phyloP scores from a whole-genome alignment of 768 basidiomycete genomes.

The Cystofilobasidium ferigula region DNA sequence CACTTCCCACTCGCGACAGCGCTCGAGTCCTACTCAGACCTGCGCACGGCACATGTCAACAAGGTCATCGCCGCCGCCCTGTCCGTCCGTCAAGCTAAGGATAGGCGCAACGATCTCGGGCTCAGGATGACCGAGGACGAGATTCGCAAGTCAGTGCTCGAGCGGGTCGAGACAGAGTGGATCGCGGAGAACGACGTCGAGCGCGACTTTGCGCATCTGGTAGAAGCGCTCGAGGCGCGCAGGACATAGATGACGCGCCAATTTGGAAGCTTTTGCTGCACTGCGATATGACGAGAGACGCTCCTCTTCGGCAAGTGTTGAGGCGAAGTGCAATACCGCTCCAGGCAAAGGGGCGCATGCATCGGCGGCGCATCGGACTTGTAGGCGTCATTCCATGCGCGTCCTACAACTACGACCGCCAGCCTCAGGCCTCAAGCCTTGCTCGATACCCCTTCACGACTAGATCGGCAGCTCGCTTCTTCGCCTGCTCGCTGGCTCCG shows the following conservation, averaged over 20 bases:
- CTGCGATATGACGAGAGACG: no score
- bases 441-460: no score
- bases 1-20: not conserved
- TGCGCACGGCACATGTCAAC: not conserved
- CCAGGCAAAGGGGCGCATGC: no score
- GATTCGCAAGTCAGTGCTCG: not conserved
- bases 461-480: not conserved
- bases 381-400: no score
- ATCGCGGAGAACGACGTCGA: conserved; percentile 2
- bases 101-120: conserved; percentile 1
- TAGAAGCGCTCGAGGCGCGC: not conserved
- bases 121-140: conserved; percentile 3
- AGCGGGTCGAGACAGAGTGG: conserved; percentile 11
- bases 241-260: no score
- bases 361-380: no score
- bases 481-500: no score
- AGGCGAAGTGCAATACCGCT: no score
- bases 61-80: conserved; percentile 1
- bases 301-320: no score
- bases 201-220: not conserved
- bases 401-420: not conserved
- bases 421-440: not conserved
- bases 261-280: no score
- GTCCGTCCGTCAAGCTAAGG: not conserved
- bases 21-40: not conserved